Percentiles rank a stretch among this genome's conserved stretches.
These are phyloP conservation scores for Colletotrichum euphorbiae DNA, from an alignment of 2,329 filamentous ascomycete genomes.

Conservation along the genomic window DNA sequence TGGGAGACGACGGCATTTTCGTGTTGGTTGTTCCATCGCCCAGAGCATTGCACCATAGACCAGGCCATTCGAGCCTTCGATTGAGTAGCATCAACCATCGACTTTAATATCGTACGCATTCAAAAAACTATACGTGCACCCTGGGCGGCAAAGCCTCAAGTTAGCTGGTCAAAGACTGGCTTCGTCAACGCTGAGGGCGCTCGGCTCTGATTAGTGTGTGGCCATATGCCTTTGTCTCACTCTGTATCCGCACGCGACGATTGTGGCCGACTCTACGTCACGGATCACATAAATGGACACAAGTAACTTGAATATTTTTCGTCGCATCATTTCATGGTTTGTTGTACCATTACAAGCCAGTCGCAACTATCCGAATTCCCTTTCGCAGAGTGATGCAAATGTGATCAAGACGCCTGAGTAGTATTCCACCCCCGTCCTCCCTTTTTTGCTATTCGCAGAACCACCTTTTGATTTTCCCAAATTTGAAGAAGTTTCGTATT, in stretches of 20 bases:
- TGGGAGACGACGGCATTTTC: slow-evolving; percentile 12
- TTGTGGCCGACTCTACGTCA: background rate
- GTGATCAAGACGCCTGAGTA: slow-evolving; percentile 43
- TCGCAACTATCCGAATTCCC: slow-evolving; percentile 42
- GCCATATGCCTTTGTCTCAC: too few relatives aligned
- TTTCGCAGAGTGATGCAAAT: slow-evolving; percentile 43
- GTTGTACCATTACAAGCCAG: slow-evolving; percentile 42
- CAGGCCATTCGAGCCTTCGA: slow-evolving; percentile 28
- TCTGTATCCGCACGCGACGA: too few relatives aligned
- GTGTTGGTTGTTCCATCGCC: slow-evolving; percentile 4
- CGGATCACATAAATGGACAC: slow-evolving; percentile 1
- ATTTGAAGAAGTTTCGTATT: slow-evolving; percentile 18
- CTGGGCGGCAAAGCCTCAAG: too few relatives aligned
- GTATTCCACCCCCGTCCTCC: slow-evolving; percentile 41
- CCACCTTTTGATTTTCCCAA: slow-evolving; percentile 26
- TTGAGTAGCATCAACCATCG: slow-evolving; percentile 25
- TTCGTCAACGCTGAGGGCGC: too few relatives aligned
- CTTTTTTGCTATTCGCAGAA: slow-evolving; percentile 30
- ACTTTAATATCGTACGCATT: background rate
- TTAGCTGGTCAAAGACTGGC: too few relatives aligned
- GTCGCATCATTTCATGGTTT: slow-evolving; percentile 42
- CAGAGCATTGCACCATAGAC: slow-evolving; percentile 36
- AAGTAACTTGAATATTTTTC: slow-evolving; percentile 39
- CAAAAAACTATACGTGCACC: too few relatives aligned
- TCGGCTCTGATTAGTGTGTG: too few relatives aligned